Evolutionary conservation across 1,139 yeast species (phyloP), one percentile per base, ranked within the genome.

Genomic region (Geotrichum restrictum): DNA sequence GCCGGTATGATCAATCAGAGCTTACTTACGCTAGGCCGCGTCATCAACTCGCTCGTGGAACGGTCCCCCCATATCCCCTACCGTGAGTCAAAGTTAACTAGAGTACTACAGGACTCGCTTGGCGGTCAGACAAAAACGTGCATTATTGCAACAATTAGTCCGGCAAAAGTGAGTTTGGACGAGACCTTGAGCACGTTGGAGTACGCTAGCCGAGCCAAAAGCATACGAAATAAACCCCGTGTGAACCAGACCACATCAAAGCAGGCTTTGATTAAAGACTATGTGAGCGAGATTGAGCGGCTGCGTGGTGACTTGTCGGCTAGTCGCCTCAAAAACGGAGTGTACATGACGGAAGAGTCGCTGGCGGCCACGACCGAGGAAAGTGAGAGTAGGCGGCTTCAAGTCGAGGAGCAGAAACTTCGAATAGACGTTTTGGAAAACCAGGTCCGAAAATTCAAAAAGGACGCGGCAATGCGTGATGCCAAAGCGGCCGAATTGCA

Each of bases 1-100:
- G 96, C 96, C 1, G 96, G 95, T 1, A 79, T 84, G 62, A 89
- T 89, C 51, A 89, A 89, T 67, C 94, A 88, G 67, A 83, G 93
- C 58, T 74, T 89, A 53, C 70, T 88, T 37, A 84, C 96, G 0
- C 74, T 89, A 46, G 97, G 96, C 0, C 72, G 95, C 52, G 96
- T 89, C 0, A 88, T 89, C 41, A 88, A 83, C 63, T 76, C 86
- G 0, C 74, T 88, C 46, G 84, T 80, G 1, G 85, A 79, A 56
- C 73, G 74, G 41, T 72, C 80, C 22, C 69, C 77, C 6, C 94
- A 86, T 67, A 79, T 88, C 18, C 96, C 97, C 0, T 89, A 88
- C 64, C 74, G 97, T 57, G 95, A 87, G 65, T 86, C 95, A 0
- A 87, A 85, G 65, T 75, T 88, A 53, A 88, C 96, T 0, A 74